A percentile compares a stretch with the other conserved stretches of the same genome.
Conservation (phyloP, 2,329 filamentous ascomycete species). For the Aspergillus sp. region DNA sequence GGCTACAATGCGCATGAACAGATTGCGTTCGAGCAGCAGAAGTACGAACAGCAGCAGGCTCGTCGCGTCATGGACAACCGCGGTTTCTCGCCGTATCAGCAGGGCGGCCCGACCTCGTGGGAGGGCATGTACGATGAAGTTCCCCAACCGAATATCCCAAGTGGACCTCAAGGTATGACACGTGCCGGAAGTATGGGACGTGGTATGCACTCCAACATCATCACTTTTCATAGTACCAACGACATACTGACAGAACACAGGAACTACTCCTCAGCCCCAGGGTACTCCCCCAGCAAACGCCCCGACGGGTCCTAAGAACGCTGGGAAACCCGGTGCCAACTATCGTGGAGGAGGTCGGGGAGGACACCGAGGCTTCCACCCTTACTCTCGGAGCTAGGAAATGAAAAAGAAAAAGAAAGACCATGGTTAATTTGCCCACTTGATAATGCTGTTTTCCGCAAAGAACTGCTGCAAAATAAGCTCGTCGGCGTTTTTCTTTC, state of each 20-base stretch:
- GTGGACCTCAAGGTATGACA: slow-evolving; percentile 44
- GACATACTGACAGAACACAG: slow-evolving; percentile 21
- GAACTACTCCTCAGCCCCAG: slow-evolving; percentile 39
- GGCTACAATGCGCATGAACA: slow-evolving; percentile 65
- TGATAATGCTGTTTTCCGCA: background rate
- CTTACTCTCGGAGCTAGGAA: slow-evolving; percentile 51
- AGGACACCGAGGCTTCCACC: slow-evolving; percentile 68
- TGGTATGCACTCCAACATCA: slow-evolving; percentile 29
- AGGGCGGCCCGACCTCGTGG: slow-evolving; percentile 74
- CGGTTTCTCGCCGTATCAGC: slow-evolving; percentile 38
- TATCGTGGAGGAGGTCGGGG: slow-evolving; percentile 85
- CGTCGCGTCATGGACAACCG: slow-evolving; percentile 45
- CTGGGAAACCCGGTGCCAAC: slow-evolving; percentile 82
- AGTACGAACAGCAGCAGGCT: slow-evolving; percentile 64
- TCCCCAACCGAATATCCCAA: slow-evolving; percentile 66
- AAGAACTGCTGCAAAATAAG: background rate
- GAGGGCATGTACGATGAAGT: slow-evolving; percentile 98
- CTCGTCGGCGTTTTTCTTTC: background rate
- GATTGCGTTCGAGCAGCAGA: slow-evolving; percentile 68
- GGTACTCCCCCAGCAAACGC: slow-evolving; percentile 66
- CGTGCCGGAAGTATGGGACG: slow-evolving; percentile 37
- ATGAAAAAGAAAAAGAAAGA: too few relatives aligned
- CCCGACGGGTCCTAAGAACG: slow-evolving; percentile 93
- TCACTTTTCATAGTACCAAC: background rate
- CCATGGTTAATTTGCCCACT: too few relatives aligned